These are phyloP conservation scores for Phytophthora pistaciae DNA, from an alignment of 352 stramenopile species.

Conservation along the genomic window DNA sequence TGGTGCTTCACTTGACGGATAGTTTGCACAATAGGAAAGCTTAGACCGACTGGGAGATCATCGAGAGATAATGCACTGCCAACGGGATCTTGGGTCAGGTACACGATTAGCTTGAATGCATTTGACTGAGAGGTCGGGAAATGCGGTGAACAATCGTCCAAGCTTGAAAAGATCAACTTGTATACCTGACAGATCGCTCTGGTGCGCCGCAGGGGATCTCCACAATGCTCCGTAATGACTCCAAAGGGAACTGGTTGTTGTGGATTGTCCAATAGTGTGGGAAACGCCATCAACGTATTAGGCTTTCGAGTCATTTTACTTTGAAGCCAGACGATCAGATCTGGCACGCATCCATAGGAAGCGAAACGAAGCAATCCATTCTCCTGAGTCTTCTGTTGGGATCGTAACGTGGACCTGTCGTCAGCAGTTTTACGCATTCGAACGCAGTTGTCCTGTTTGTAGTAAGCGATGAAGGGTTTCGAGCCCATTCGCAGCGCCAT, in stretches of 20 bases:
- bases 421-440: slow-evolving; percentile 2
- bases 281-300: slow-evolving; percentile 28
- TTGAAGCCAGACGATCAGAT: slow-evolving; percentile 67
- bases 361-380: slow-evolving; percentile 32
- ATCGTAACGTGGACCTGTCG: background rate
- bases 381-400: background rate
- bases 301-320: slow-evolving; percentile 24
- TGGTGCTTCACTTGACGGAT: slow-evolving; percentile 69
- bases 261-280: slow-evolving; percentile 23
- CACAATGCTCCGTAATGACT: slow-evolving; percentile 1
- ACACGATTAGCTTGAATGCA: slow-evolving; percentile 57
- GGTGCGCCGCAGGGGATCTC: slow-evolving; percentile 40
- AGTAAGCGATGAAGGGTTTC: slow-evolving; percentile 58
- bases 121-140: slow-evolving; percentile 18
- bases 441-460: slow-evolving; percentile 52
- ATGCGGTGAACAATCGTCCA: slow-evolving; percentile 2
- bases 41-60: slow-evolving; percentile 69
- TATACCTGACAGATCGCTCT: slow-evolving; percentile 53
- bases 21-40: slow-evolving; percentile 63
- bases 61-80: slow-evolving; percentile 50
- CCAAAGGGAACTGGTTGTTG: slow-evolving; percentile 5
- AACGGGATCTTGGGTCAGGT: slow-evolving; percentile 52
- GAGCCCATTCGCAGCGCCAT: slow-evolving; percentile 44
- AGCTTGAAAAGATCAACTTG: slow-evolving; percentile 41
- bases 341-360: slow-evolving; percentile 46